Conservation (phyloP, 2,329 filamentous ascomycete genomes). For the Paraconiothyrium brasiliense region DNA sequence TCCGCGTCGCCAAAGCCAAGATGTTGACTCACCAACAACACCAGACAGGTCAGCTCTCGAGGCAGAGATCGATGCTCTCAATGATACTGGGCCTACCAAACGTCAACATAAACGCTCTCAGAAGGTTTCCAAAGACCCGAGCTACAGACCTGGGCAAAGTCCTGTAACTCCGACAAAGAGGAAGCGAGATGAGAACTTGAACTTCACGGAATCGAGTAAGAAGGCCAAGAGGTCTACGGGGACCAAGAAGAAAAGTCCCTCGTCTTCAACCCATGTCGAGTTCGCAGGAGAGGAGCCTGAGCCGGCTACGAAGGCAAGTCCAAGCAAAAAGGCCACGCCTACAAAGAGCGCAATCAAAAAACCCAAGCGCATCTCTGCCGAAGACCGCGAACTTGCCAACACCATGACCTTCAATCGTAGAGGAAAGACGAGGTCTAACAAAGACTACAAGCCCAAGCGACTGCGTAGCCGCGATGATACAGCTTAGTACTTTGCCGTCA, state of each 20-base stretch:
- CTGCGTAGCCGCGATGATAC: neutral
- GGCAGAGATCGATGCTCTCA: neutral
- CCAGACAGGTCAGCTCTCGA: neutral
- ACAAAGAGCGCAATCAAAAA: conserved; percentile 8
- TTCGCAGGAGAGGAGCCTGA: neutral
- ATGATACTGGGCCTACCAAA: neutral
- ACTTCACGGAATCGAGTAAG: neutral
- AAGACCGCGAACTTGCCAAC: conserved; percentile 1
- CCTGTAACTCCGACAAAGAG: neutral
- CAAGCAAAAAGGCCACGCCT: conserved; percentile 5
- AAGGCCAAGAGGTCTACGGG: conserved; percentile 1
- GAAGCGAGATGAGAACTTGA: neutral
- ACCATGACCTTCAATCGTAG: neutral
- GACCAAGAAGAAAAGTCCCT: neutral
- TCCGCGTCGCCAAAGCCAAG: neutral
- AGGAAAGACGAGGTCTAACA: neutral
- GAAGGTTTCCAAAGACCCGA: neutral
- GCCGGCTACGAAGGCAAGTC: neutral
- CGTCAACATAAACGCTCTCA: neutral
- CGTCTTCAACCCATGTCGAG: neutral
- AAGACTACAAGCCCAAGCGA: neutral
- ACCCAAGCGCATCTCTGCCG: neutral
- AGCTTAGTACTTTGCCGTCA: neutral
- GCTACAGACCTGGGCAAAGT: neutral
- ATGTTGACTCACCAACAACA: neutral